phyloP scores from a whole-genome alignment of 495 filamentous ascomycete species.

The Daldinia concentrica region DNA sequence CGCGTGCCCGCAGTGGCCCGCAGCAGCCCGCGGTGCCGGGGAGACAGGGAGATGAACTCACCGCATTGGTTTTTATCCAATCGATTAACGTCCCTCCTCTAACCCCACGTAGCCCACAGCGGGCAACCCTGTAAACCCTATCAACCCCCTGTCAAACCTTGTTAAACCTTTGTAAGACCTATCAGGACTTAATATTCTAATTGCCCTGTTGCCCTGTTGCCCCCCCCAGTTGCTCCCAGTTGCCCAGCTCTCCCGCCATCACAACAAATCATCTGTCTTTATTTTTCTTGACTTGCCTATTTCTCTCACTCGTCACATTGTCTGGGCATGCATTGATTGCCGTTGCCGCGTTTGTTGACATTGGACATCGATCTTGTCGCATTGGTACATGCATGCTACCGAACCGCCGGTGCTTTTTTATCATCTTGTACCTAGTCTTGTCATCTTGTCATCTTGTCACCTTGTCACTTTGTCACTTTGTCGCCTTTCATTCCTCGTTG shows the following conservation, averaged over 20 bases:
- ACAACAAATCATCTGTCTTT: constrained; percentile 39
- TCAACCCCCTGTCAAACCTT: neutral
- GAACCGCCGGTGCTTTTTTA: constrained; percentile 9
- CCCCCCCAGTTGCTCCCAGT: constrained; percentile 8
- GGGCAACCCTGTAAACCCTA: constrained; percentile 25
- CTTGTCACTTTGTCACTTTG: constrained; percentile 30
- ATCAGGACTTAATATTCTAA: neutral
- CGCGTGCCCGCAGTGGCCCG: neutral
- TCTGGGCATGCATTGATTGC: constrained; percentile 46
- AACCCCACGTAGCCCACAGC: constrained; percentile 39
- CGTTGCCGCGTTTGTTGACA: constrained; percentile 44
- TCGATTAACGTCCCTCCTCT: constrained; percentile 33
- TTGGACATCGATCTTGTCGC: constrained; percentile 31
- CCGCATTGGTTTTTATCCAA: constrained; percentile 38
- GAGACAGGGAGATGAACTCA: constrained; percentile 31
- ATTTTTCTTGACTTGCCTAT: constrained; percentile 16
- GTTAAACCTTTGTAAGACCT: no score
- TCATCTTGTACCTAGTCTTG: no score
- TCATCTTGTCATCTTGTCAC: neutral
- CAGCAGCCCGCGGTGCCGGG: constrained; percentile 1
- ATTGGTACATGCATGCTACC: constrained; percentile 40
- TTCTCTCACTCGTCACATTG: constrained; percentile 22
- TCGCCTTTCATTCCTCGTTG: constrained; percentile 32
- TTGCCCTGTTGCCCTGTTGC: no score
- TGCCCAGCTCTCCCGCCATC: constrained; percentile 9